Conservation (phyloP, 768 basidiomycete genomes). For the Leccinum disarticulatum region DNA sequence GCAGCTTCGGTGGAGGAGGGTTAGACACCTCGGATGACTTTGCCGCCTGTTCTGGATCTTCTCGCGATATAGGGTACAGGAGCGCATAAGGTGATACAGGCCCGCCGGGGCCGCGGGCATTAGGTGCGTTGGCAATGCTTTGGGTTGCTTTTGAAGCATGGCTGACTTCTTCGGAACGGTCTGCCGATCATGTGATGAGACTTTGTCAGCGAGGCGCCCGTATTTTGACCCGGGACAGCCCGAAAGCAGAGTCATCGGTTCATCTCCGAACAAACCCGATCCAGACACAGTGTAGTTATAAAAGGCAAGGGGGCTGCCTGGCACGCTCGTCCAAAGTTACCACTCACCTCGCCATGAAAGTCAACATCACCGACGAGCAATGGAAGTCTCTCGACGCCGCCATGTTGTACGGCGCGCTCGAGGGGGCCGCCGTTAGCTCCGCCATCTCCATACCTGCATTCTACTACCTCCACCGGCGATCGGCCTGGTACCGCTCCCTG, state of each 20-base stretch:
- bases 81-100: too few species aligned
- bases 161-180: too few species aligned
- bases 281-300: neutral
- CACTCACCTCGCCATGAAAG: slow-evolving; percentile 25
- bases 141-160: too few species aligned
- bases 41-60: neutral
- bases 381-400: slow-evolving; percentile 53
- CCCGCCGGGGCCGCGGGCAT: too few species aligned
- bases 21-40: neutral
- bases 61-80: too few species aligned
- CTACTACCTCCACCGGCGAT: slow-evolving; percentile 49
- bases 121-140: too few species aligned
- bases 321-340: neutral
- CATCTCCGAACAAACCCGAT: neutral
- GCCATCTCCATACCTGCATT: slow-evolving; percentile 51
- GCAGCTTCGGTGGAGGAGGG: too few species aligned
- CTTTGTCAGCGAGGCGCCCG: neutral
- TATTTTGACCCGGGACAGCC: neutral
- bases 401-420: slow-evolving; percentile 59
- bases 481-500: slow-evolving; percentile 60
- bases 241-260: neutral
- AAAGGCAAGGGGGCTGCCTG: neutral
- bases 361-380: slow-evolving; percentile 43
- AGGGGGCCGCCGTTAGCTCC: slow-evolving; percentile 50
- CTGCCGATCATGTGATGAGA: neutral